phyloP scores from a whole-genome alignment of 768 basidiomycete genomes.

The Suillus hirtellus region DNA sequence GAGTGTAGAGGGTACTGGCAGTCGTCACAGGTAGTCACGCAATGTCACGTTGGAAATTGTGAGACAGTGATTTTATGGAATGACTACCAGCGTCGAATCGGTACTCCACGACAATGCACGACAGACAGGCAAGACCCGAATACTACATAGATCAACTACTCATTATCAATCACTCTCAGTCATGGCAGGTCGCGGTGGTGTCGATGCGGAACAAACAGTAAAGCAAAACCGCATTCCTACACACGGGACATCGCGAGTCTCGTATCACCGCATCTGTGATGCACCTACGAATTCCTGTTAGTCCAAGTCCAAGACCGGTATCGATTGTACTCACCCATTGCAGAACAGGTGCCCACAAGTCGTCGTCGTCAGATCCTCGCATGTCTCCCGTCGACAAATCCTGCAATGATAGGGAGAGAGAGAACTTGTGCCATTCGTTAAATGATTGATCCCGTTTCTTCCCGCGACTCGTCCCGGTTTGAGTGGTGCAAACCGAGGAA shows the following conservation, averaged over 20 bases:
- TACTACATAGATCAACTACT: not conserved
- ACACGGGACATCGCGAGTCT: slow-evolving; percentile 51
- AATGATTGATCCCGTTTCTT: slow-evolving; percentile 5
- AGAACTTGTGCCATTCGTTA: slow-evolving; percentile 2
- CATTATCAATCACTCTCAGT: slow-evolving; percentile 19
- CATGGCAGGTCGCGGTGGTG: slow-evolving; percentile 16
- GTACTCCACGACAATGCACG: not conserved
- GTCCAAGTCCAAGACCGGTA: not conserved
- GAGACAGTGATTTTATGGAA: not conserved
- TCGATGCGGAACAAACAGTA: slow-evolving; percentile 60
- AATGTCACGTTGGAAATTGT: not conserved
- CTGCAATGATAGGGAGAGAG: slow-evolving; percentile 45
- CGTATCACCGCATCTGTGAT: slow-evolving; percentile 51
- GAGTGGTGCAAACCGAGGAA: slow-evolving; percentile 33
- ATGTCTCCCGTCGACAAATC: slow-evolving; percentile 47
- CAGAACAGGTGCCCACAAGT: slow-evolving; percentile 70
- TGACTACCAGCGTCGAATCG: not conserved
- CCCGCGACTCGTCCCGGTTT: slow-evolving; percentile 18
- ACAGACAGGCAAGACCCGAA: not conserved
- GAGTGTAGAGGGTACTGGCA: not conserved
- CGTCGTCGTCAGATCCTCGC: slow-evolving; percentile 56
- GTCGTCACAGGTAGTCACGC: not conserved
- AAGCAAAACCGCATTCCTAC: slow-evolving; percentile 49
- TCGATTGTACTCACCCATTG: slow-evolving; percentile 42
- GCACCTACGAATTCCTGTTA: slow-evolving; percentile 39